Evolutionary conservation across 345 rosid genomes (phyloP).

Genomic region (Syzygium grande): DNA sequence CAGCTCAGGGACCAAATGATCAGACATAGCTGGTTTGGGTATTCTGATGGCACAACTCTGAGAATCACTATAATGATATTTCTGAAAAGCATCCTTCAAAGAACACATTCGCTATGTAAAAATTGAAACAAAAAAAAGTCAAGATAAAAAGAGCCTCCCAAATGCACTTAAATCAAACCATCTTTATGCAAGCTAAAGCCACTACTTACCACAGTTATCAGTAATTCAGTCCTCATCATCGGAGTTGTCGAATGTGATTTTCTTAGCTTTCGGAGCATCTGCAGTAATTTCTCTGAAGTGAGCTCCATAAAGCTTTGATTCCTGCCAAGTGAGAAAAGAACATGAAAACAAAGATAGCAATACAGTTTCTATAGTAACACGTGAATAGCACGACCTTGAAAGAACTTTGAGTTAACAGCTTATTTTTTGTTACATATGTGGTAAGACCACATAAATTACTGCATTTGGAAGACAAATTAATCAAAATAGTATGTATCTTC

Average conservation of each 20-base stretch:
- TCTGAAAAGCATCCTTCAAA: background rate
- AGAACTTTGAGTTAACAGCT: background rate
- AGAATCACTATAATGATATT: background rate
- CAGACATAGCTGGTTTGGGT: background rate
- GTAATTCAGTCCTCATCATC: slow-evolving; percentile 58
- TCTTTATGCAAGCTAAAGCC: background rate
- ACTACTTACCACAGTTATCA: background rate
- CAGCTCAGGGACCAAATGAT: background rate
- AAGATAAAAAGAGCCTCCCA: background rate
- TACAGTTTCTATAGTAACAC: background rate
- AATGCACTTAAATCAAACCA: background rate
- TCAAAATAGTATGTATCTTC: background rate
- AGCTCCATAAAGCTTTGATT: slow-evolving; percentile 91
- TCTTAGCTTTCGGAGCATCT: slow-evolving; percentile 85
- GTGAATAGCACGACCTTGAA: background rate
- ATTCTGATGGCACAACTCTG: background rate
- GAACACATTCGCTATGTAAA: background rate
- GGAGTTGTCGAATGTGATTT: slow-evolving; percentile 59
- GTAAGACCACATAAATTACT: background rate
- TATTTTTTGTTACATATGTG: background rate
- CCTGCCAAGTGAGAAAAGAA: slow-evolving; percentile 27
- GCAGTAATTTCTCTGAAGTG: slow-evolving; percentile 84
- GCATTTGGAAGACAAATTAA: background rate
- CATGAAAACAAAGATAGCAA: background rate
- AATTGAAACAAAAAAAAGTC: background rate